phyloP scores from a whole-genome alignment of 805 yeast genomes.

The Wickerhamomyces rabaulensis region DNA sequence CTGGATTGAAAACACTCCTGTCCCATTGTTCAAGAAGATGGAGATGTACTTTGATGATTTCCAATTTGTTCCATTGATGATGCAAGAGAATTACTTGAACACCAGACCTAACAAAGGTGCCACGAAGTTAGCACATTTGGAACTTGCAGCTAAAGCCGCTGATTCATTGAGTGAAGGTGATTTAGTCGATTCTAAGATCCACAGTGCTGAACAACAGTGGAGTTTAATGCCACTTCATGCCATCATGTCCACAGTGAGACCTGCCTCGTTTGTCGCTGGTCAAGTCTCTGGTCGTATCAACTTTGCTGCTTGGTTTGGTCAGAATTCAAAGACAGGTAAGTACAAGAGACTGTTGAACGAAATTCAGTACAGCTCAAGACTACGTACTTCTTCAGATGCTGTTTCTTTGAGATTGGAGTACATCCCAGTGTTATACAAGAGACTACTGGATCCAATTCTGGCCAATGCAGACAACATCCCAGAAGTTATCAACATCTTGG shows the following conservation, averaged over 20 bases:
- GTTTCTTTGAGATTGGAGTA: slow-evolving; percentile 71
- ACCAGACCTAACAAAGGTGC: slow-evolving; percentile 51
- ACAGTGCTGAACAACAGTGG: slow-evolving; percentile 94
- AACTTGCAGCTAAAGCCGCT: slow-evolving; percentile 71
- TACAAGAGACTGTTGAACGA: slow-evolving; percentile 77
- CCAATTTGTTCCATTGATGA: slow-evolving; percentile 92
- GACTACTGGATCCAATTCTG: slow-evolving; percentile 55
- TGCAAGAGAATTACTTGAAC: slow-evolving; percentile 83
- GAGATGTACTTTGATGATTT: slow-evolving; percentile 90
- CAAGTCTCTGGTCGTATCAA: slow-evolving; percentile 60
- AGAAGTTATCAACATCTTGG: slow-evolving; percentile 68
- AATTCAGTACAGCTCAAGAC: slow-evolving; percentile 79
- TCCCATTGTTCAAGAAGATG: slow-evolving; percentile 72
- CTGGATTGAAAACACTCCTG: slow-evolving; percentile 47
- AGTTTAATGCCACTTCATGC: slow-evolving; percentile 89
- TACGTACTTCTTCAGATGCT: slow-evolving; percentile 73
- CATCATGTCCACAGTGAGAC: slow-evolving; percentile 76
- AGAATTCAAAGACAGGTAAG: slow-evolving; percentile 79
- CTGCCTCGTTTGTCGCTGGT: slow-evolving; percentile 73
- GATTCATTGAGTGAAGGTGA: slow-evolving; percentile 85
- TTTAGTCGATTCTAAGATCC: slow-evolving; percentile 71
- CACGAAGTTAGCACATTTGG: slow-evolving; percentile 47
- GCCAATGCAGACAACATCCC: slow-evolving; percentile 60
- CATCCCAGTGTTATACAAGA: slow-evolving; percentile 56
- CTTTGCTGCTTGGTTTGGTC: slow-evolving; percentile 87